These are phyloP conservation scores for Phytopythium aichiense DNA, from an alignment of 352 stramenopile genomes.

Conservation along the genomic window DNA sequence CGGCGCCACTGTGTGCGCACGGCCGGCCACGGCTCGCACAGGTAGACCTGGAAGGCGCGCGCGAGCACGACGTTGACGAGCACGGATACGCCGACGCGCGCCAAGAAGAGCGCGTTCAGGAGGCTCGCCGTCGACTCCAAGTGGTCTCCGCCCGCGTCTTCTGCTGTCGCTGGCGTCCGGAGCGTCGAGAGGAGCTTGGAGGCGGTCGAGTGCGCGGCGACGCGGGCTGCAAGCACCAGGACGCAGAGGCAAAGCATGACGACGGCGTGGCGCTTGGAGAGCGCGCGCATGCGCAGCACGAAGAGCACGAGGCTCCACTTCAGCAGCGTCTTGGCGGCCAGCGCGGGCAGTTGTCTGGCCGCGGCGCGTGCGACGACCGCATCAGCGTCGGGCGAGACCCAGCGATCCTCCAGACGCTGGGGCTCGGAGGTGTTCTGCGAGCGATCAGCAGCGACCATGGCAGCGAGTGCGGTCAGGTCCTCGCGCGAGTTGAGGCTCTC, in stretches of 20 bases:
- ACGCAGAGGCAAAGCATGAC: slow-evolving; percentile 40
- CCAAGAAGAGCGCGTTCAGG: slow-evolving; percentile 44
- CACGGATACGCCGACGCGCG: slow-evolving; percentile 21
- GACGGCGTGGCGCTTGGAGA: slow-evolving; percentile 30
- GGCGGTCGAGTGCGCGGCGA: slow-evolving; percentile 46
- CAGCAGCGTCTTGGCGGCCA: slow-evolving; percentile 38
- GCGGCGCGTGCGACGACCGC: slow-evolving; percentile 14
- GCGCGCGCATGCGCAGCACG: slow-evolving; percentile 23
- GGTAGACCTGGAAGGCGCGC: slow-evolving; percentile 47
- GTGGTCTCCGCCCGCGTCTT: slow-evolving; percentile 2
- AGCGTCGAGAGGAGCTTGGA: slow-evolving; percentile 20
- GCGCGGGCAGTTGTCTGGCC: slow-evolving; percentile 22
- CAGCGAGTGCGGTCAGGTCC: slow-evolving; percentile 29
- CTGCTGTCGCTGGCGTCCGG: neutral
- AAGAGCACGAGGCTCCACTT: slow-evolving; percentile 49
- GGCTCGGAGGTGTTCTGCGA: neutral
- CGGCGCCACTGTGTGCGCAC: slow-evolving; percentile 31
- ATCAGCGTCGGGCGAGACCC: neutral
- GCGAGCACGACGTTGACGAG: slow-evolving; percentile 35
- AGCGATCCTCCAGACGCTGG: neutral
- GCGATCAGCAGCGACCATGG: neutral
- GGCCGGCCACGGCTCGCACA: slow-evolving; percentile 37
- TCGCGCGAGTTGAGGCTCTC: slow-evolving; percentile 40
- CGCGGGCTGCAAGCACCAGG: slow-evolving; percentile 37
- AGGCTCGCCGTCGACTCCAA: slow-evolving; percentile 28